Evolutionary conservation across 1,139 yeast species (phyloP), one percentile per base, ranked within the genome.

Genomic region (Candida sanyaensis): DNA sequence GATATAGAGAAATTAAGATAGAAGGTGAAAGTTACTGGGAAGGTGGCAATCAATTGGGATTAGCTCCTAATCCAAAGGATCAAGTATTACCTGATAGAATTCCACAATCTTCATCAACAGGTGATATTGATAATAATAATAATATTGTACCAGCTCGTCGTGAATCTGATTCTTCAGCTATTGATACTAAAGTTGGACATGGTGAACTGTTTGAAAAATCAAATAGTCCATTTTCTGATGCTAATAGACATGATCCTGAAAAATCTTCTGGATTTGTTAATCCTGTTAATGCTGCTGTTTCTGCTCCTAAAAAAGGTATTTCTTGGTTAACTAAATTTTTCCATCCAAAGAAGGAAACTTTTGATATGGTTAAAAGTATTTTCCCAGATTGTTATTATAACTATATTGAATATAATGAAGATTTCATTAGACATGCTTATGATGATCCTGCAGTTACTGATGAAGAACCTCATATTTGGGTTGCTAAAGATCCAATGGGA

Each of bases 401-500:
- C 54, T 73, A 73, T 58, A 68, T 75, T 50, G 75, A 73, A 53
- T 75, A 75, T 55, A 69, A 73, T 49, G 65, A 69, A 6, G 76
- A 70, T 26, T 75, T 73, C 57, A 57, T 72, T 34, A 61, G 64
- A 50, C 67, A 59, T 50, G 96, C 96, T 5, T 87, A 84, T 59
- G 78, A 81, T 43, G 83, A 82, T 60, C 91, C 92, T 21, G 78
- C 78, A 47, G 83, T 86, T 32, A 70, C 69, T 24, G 85, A 81
- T 40, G 76, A 73, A 30, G 84, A 79, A 55, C 89, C 90, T 12
- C 79, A 79, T 41, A 73, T 86, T 45, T 87, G 95, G 95, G 71
- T 85, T 53, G 83, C 87, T 38, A 74, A 68, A 52, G 95, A 87
- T 64, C 77, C 81, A 27, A 69, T 86, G 80, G 93, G 93, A 21